Evolutionary conservation across 306 rosid genomes (phyloP).

Genomic region (Gastrolobium bilobum): DNA sequence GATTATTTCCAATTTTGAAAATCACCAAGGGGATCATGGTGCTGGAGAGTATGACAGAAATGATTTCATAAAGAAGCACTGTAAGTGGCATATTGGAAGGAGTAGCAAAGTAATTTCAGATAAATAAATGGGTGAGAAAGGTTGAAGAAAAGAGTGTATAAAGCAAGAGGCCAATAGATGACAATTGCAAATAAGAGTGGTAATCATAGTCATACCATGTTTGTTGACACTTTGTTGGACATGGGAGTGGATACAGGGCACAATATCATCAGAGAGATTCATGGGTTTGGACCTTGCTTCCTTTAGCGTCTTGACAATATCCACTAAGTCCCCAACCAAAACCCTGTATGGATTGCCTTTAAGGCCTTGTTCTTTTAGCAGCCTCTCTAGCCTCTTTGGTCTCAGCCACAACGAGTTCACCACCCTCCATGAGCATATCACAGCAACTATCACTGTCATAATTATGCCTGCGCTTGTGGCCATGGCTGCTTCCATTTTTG

Average conservation of each 20-base stretch:
- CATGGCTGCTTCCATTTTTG: no score
- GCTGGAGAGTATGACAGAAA: not conserved
- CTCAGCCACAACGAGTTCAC: no score
- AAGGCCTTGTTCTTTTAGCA: constrained; percentile 54
- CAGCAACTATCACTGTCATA: no score
- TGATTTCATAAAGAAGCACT: not conserved
- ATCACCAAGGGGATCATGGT: no score
- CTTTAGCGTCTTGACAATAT: constrained; percentile 1
- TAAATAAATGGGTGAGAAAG: not conserved
- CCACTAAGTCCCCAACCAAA: constrained; percentile 46
- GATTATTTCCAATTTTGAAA: no score
- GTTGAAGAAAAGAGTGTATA: not conserved
- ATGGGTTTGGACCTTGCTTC: constrained; percentile 6
- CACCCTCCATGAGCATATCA: no score
- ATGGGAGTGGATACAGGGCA: constrained; percentile 23
- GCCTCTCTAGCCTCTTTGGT: constrained; percentile 37
- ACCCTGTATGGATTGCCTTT: constrained; percentile 51
- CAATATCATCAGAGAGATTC: no score
- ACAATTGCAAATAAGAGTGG: no score
- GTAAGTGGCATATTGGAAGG: not conserved
- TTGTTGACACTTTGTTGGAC: constrained; percentile 34
- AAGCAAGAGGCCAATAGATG: not conserved
- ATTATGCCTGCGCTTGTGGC: no score
- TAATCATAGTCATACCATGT: constrained; percentile 42
- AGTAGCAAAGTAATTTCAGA: not conserved